A percentile compares a stretch with the other conserved stretches of the same genome.
Conservation (phyloP, 768 basidiomycete genomes). For the Suillus lakei region DNA sequence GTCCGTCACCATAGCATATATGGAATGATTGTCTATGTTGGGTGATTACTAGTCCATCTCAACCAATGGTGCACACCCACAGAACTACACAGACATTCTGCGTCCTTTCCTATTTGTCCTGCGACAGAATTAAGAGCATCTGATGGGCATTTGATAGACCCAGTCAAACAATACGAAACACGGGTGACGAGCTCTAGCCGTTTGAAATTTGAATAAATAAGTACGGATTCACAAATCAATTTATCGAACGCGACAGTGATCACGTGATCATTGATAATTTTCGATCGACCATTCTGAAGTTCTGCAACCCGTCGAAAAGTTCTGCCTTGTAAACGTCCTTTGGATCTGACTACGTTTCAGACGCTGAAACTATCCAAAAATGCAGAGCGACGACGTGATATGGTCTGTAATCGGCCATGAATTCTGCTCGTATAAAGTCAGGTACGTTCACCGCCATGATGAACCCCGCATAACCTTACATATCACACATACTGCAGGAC, state of each 20-base stretch:
- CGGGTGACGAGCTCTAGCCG: too few species aligned
- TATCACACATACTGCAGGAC: constrained; percentile 58
- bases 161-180: too few species aligned
- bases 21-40: background rate
- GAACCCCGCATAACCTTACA: constrained; percentile 12
- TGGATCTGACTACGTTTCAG: constrained; percentile 1
- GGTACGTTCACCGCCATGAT: constrained; percentile 56
- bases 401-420: constrained; percentile 95
- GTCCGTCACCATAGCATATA: background rate
- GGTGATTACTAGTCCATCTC: background rate
- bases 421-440: constrained; percentile 99
- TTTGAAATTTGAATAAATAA: too few species aligned
- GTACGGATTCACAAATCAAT: too few species aligned
- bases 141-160: too few species aligned
- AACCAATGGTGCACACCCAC: background rate
- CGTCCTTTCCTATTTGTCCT: background rate
- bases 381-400: constrained; percentile 98
- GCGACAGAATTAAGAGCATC: background rate
- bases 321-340: constrained; percentile 3
- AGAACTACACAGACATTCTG: background rate
- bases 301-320: background rate
- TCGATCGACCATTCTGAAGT: background rate
- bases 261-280: constrained; percentile 16
- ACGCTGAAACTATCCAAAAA: constrained; percentile 30
- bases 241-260: background rate